Conservation (phyloP, 2,329 filamentous ascomycete species). For the Gnomoniopsis sp. region DNA sequence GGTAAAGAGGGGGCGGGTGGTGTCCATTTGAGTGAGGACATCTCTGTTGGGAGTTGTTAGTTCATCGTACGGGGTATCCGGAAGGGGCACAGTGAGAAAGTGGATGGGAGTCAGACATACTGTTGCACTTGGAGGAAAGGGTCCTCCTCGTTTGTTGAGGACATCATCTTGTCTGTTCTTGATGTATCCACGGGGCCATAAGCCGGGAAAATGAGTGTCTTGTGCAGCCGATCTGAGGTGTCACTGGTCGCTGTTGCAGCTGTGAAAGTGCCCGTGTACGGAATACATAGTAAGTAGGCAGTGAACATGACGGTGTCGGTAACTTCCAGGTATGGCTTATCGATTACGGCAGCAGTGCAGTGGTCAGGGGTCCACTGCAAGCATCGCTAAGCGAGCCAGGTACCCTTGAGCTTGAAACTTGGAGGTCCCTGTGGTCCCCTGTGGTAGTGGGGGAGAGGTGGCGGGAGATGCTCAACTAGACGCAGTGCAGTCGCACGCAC, state of each 20-base stretch:
- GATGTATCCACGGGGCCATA: constrained; percentile 6
- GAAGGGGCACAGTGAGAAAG: constrained; percentile 5
- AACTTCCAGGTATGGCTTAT: not conserved
- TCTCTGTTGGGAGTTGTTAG: constrained; percentile 56
- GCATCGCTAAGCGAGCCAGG: not conserved
- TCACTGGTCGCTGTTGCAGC: not conserved
- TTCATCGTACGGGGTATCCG: not conserved
- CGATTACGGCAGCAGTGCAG: not conserved
- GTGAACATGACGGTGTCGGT: not conserved
- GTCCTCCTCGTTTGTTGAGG: constrained; percentile 64
- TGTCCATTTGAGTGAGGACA: constrained; percentile 77
- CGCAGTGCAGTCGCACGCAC: constrained; percentile 11
- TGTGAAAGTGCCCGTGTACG: no score
- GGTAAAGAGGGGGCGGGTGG: constrained; percentile 81
- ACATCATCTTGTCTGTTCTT: constrained; percentile 53
- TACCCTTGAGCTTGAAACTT: constrained; percentile 10
- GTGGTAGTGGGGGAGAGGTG: constrained; percentile 1
- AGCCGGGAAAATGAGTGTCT: not conserved
- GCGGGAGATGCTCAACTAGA: constrained; percentile 7
- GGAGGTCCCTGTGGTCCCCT: constrained; percentile 2
- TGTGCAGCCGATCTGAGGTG: not conserved
- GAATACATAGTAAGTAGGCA: not conserved
- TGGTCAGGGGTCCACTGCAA: not conserved
- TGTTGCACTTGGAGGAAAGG: constrained; percentile 71
- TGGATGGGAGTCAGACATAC: constrained; percentile 33